Evolutionary conservation across 73 alveolate species (phyloP).

Genomic region (Tetrahymena thermophila): DNA sequence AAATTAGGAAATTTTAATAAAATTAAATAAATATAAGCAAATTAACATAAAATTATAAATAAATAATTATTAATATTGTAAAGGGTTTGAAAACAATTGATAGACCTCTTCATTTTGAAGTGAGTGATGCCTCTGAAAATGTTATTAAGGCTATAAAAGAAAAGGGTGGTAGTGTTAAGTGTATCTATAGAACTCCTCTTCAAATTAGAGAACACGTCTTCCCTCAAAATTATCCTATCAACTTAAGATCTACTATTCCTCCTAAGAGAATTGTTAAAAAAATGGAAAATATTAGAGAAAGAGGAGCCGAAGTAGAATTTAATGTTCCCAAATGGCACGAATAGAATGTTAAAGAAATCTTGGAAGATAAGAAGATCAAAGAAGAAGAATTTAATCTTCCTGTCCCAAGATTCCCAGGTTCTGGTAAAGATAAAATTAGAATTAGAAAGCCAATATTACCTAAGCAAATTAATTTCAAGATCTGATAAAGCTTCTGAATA

Average conservation of each 20-base stretch:
- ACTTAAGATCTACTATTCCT: slow-evolving; percentile 65
- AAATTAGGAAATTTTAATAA: no score
- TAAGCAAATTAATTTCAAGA: background rate
- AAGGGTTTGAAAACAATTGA: slow-evolving; percentile 16
- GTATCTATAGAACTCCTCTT: slow-evolving; percentile 54
- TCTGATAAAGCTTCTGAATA: background rate
- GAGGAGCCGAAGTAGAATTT: slow-evolving; percentile 63
- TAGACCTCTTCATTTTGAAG: slow-evolving; percentile 59
- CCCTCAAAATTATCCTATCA: slow-evolving; percentile 64
- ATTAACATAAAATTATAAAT: no score
- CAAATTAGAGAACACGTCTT: slow-evolving; percentile 50
- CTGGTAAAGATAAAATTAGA: slow-evolving; percentile 23
- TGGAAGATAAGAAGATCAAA: slow-evolving; percentile 3
- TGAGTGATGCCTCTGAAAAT: slow-evolving; percentile 62
- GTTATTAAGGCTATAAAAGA: slow-evolving; percentile 65
- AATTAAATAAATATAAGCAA: no score
- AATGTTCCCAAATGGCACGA: slow-evolving; percentile 46
- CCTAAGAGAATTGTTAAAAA: slow-evolving; percentile 56
- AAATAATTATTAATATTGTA: no score
- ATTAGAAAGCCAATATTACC: slow-evolving; percentile 10
- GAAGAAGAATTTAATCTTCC: slow-evolving; percentile 17
- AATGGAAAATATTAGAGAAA: slow-evolving; percentile 53
- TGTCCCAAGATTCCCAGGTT: slow-evolving; percentile 19
- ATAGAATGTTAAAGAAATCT: slow-evolving; percentile 12
- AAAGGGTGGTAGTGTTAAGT: slow-evolving; percentile 64